A percentile compares a stretch with the other conserved stretches of the same genome.
Conservation (phyloP, 2,329 filamentous ascomycete species). For the Aspergillus arachidicola region DNA sequence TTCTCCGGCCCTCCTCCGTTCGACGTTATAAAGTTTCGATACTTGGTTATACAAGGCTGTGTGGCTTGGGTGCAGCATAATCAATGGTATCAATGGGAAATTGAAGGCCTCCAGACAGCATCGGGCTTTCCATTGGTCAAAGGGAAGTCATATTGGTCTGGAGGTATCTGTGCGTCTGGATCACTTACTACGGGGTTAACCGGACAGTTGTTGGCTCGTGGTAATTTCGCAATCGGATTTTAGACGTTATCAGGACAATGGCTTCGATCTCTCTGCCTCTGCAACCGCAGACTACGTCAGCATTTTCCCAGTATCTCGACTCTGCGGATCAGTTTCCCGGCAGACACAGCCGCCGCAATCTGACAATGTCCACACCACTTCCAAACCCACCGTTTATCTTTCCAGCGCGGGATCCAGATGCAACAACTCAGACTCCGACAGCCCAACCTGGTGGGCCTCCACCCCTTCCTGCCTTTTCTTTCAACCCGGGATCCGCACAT, state of each 20-base stretch:
- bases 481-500: constrained; percentile 37
- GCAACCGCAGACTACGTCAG: constrained; percentile 29
- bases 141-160: constrained; percentile 31
- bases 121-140: constrained; percentile 27
- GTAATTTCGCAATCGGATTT: constrained; percentile 6
- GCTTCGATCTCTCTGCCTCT: constrained; percentile 41
- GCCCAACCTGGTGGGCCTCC: constrained; percentile 49
- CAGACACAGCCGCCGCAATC: constrained; percentile 27
- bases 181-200: constrained; percentile 15
- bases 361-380: constrained; percentile 34
- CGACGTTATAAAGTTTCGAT: neutral
- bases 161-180: constrained; percentile 29
- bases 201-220: constrained; percentile 5
- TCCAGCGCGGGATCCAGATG: constrained; percentile 49
- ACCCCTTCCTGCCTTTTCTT: constrained; percentile 42
- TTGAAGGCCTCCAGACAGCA: constrained; percentile 31
- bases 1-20: constrained; percentile 7
- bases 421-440: constrained; percentile 41
- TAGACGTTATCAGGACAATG: constrained; percentile 26
- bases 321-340: constrained; percentile 21
- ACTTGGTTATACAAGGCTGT: constrained; percentile 5
- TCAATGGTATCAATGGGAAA: constrained; percentile 25
- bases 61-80: constrained; percentile 8
- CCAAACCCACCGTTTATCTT: constrained; percentile 70
- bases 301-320: constrained; percentile 33